Base-by-base conservation (phyloP, 2,329 filamentous ascomycete genomes). In the Corinectria fuckeliana region DNA sequence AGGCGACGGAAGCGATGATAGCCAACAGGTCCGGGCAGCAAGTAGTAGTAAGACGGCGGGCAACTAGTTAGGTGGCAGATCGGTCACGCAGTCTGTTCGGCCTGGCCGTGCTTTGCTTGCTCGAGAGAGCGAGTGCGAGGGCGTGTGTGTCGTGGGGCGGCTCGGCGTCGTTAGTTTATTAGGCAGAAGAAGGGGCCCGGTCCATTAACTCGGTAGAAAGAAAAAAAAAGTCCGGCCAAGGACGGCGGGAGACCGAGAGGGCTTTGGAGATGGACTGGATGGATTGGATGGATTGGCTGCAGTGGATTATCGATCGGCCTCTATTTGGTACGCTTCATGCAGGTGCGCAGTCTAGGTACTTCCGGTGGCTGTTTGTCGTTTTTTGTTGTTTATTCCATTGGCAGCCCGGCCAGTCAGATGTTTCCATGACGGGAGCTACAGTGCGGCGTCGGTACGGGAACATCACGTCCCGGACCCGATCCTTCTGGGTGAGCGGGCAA, bases 101-200 rank as follows among this genome's bases (percentile, higher is more conserved):
- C 56, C 32, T 49, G 34, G 56, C 50, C 36, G 56, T 25, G 50
- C 42, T 45, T 50, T 49, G 44, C 32, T 56, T 56, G 51, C 21
- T 21, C n/a, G n/a, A 18, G 36, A 50, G 55, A 54, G 45, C 45
- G 44, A 48, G 60, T 62, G 36, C 44, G 55, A 54, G 45, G 50
- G 44, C 44, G 60, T 62, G 50, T 63, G 64, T 57, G 61, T 63
- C 36, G 57, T 67, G 65, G 67, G 49, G 59, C 57, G 49, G 59
- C 57, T 53, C 61, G 63, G 57, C 59, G 59, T 65, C 51, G 57
- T 63, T 66, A 48, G 42, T 66, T 66, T 68, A 68, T 66, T 68
- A 68, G 67, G 67, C 67, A 69, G 67, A 69, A 69, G 63, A 64
- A 61, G 62, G 53, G 61, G 64, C 63, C 57, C 51, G 63, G 61